Conservation (phyloP, 345 rosid genomes). For the Salix koriyanagi region DNA sequence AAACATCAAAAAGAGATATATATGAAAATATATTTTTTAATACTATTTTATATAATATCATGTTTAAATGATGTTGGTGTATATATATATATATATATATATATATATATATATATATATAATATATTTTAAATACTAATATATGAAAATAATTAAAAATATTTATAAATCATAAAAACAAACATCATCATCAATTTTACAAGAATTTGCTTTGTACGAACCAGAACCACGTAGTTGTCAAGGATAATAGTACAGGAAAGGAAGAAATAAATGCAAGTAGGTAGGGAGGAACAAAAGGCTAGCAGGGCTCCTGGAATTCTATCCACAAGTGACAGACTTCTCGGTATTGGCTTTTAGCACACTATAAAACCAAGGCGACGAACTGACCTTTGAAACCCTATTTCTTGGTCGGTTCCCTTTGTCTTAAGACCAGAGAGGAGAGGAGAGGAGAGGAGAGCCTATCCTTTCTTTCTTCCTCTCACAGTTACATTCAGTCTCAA, state of each 20-base stretch:
- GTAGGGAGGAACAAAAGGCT: neutral
- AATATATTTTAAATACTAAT: too few species aligned
- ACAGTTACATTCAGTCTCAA: conserved; percentile 19
- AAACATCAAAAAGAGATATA: too few species aligned
- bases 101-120: too few species aligned
- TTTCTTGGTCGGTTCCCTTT: neutral
- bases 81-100: too few species aligned
- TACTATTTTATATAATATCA: too few species aligned
- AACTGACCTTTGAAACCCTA: neutral
- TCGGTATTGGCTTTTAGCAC: neutral
- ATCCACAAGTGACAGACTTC: neutral
- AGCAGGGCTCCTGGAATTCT: neutral
- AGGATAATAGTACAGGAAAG: neutral
- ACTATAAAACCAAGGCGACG: neutral
- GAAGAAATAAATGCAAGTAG: neutral
- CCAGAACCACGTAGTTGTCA: neutral
- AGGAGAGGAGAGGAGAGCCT: neutral
- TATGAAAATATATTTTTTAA: too few species aligned
- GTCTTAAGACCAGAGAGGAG: neutral
- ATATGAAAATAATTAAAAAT: too few species aligned
- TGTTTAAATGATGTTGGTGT: too few species aligned
- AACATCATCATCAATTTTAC: too few species aligned
- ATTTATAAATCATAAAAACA: too few species aligned
- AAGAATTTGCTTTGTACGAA: neutral
- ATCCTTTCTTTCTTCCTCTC: conserved; percentile 2